These are phyloP conservation scores for Lomentospora prolificans DNA, from an alignment of 2,329 filamentous ascomycete species.

Conservation along the genomic window DNA sequence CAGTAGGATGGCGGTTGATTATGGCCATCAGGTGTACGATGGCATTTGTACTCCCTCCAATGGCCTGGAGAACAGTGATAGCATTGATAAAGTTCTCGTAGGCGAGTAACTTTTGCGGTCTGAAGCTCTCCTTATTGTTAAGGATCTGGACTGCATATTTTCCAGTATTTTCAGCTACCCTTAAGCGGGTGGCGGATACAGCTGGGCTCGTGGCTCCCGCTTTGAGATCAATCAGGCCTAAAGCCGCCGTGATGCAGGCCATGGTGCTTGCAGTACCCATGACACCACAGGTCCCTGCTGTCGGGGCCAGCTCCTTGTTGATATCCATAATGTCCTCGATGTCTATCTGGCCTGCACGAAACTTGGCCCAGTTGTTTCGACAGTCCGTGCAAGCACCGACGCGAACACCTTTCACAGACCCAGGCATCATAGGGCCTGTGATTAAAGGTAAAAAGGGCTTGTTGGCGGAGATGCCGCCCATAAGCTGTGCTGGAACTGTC, in stretches of 20 bases:
- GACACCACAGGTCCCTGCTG: slow-evolving; percentile 72
- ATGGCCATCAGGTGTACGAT: slow-evolving; percentile 83
- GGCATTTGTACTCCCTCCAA: slow-evolving; percentile 78
- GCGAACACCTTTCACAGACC: slow-evolving; percentile 51
- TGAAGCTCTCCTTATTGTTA: slow-evolving; percentile 56
- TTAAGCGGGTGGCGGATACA: slow-evolving; percentile 66
- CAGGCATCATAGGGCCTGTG: slow-evolving; percentile 68
- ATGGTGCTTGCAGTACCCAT: slow-evolving; percentile 93
- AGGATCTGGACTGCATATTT: slow-evolving; percentile 58
- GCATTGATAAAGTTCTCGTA: slow-evolving; percentile 75
- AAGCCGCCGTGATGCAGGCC: slow-evolving; percentile 72
- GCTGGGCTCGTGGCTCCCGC: slow-evolving; percentile 71
- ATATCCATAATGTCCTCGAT: slow-evolving; percentile 62
- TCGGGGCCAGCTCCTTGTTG: slow-evolving; percentile 65
- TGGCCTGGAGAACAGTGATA: slow-evolving; percentile 74
- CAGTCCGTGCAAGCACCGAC: slow-evolving; percentile 70
- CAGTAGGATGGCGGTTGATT: slow-evolving; percentile 58
- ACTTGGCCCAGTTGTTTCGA: slow-evolving; percentile 63
- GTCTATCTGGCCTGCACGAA: slow-evolving; percentile 54
- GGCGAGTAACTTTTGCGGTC: slow-evolving; percentile 60
- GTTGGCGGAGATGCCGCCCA: slow-evolving; percentile 67
- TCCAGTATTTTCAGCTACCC: slow-evolving; percentile 66
- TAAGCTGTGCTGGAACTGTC: slow-evolving; percentile 62
- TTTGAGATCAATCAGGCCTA: slow-evolving; percentile 68
- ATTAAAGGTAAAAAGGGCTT: slow-evolving; percentile 60